Conservation (phyloP, 495 filamentous ascomycete genomes). For the Glonium stellatum region DNA sequence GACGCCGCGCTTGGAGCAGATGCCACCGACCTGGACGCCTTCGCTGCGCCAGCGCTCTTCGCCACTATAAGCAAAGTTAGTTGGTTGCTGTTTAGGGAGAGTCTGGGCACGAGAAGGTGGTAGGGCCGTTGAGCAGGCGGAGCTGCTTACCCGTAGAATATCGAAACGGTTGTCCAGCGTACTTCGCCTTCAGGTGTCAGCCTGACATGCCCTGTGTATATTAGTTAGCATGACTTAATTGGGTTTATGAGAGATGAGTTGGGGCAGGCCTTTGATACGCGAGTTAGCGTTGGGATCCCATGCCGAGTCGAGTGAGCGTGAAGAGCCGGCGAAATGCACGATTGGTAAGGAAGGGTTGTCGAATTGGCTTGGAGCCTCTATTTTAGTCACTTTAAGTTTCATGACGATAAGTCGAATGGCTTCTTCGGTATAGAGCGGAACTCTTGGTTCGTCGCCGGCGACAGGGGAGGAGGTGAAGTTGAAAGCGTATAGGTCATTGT, state of each 20-base stretch:
- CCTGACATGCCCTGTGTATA: slow-evolving; percentile 44
- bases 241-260: neutral
- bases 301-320: slow-evolving; percentile 46
- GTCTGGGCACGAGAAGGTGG: neutral
- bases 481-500: slow-evolving; percentile 54
- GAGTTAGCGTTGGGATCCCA: slow-evolving; percentile 59
- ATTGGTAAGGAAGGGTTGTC: slow-evolving; percentile 49
- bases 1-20: slow-evolving; percentile 50
- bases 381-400: slow-evolving; percentile 47
- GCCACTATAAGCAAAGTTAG: slow-evolving; percentile 13
- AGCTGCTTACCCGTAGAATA: slow-evolving; percentile 43
- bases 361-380: slow-evolving; percentile 45
- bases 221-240: neutral
- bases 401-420: slow-evolving; percentile 59
- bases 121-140: neutral
- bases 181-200: slow-evolving; percentile 58
- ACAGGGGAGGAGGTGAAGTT: slow-evolving; percentile 42
- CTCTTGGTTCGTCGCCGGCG: slow-evolving; percentile 40
- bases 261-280: slow-evolving; percentile 36
- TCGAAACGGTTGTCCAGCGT: slow-evolving; percentile 57
- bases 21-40: slow-evolving; percentile 57
- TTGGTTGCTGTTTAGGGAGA: neutral
- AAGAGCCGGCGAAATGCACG: slow-evolving; percentile 52
- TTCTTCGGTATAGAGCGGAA: slow-evolving; percentile 47
- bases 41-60: slow-evolving; percentile 60